Percentiles rank a stretch among this genome's conserved stretches.
Evolutionary conservation across 1,284 basidiomycete genomes (phyloP).

Genomic region (Ceratobasidium sp.): DNA sequence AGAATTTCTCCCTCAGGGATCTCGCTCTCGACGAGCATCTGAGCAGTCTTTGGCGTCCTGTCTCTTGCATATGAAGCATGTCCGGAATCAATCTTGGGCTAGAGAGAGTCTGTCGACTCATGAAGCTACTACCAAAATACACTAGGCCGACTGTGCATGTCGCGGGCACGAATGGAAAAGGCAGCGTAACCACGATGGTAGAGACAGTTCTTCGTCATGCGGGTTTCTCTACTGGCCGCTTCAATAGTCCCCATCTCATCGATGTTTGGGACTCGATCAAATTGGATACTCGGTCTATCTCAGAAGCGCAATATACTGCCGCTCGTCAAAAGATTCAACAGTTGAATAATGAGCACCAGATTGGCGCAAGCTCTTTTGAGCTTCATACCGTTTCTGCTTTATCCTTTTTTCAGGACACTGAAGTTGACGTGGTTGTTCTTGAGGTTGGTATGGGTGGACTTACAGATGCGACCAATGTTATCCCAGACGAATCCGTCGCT

Average conservation of each 20-base stretch:
- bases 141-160: conserved; percentile 89
- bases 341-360: conserved; percentile 56
- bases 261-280: conserved; percentile 80
- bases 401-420: conserved; percentile 68
- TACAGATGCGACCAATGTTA: conserved; percentile 92
- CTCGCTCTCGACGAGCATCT: not conserved
- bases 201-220: conserved; percentile 74
- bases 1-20: not conserved
- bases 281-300: conserved; percentile 67
- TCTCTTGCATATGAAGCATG: conserved; percentile 19
- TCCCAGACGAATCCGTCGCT: conserved; percentile 72
- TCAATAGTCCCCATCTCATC: conserved; percentile 93
- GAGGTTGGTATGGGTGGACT: conserved; percentile 97
- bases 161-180: conserved; percentile 98
- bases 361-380: conserved; percentile 78
- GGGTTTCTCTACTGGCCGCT: conserved; percentile 74
- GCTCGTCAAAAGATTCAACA: conserved; percentile 61
- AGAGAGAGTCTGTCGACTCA: conserved; percentile 69
- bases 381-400: conserved; percentile 82
- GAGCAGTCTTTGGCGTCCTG: too few relatives aligned
- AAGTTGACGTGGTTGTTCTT: conserved; percentile 83
- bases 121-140: conserved; percentile 67
- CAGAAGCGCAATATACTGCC: conserved; percentile 59
- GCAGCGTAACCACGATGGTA: conserved; percentile 85
- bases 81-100: conserved; percentile 76